Percentiles rank a stretch among this genome's conserved stretches.
Conservation (phyloP, 1,284 basidiomycete genomes). For the Bjerkandera adusta region DNA sequence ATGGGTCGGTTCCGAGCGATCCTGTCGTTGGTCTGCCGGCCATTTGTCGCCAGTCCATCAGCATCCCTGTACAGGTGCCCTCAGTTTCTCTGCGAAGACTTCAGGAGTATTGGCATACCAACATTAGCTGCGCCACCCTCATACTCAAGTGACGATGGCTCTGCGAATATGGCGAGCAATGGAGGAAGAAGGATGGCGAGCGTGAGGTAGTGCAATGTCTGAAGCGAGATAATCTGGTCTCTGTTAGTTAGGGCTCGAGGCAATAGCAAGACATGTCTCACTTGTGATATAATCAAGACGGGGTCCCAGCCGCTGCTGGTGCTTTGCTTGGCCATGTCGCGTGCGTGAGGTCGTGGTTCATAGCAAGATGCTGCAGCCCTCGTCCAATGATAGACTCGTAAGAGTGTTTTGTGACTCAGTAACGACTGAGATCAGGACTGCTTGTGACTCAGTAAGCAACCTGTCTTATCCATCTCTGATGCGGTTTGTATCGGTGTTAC, state of each 20-base stretch:
- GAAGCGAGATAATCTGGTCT: slow-evolving; percentile 83
- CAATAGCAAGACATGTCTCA: background rate
- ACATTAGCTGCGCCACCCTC: slow-evolving; percentile 86
- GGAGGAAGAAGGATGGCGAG: slow-evolving; percentile 84
- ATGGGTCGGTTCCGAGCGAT: slow-evolving; percentile 58
- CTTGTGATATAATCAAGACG: slow-evolving; percentile 13
- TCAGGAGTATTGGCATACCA: slow-evolving; percentile 41
- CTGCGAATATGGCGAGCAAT: slow-evolving; percentile 73
- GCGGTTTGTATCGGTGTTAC: too few species aligned
- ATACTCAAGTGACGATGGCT: slow-evolving; percentile 71
- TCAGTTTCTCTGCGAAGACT: background rate
- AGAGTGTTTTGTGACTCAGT: too few species aligned
- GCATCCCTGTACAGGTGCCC: slow-evolving; percentile 55
- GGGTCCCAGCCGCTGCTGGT: slow-evolving; percentile 13
- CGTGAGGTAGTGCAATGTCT: slow-evolving; percentile 90
- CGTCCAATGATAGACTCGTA: too few species aligned
- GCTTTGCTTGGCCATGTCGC: slow-evolving; percentile 14
- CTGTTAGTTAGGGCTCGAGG: background rate
- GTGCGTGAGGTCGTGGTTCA: too few species aligned
- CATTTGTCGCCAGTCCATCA: slow-evolving; percentile 98
- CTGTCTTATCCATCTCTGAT: too few species aligned
- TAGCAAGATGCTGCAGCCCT: too few species aligned
- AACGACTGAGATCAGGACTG: too few species aligned
- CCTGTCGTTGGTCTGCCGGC: slow-evolving; percentile 76
- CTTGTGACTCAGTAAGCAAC: too few species aligned